Evolutionary conservation across 2,329 filamentous ascomycete species (phyloP), one percentile per base, ranked within the genome.

Genomic region (Fusarium tanahbumbuense): DNA sequence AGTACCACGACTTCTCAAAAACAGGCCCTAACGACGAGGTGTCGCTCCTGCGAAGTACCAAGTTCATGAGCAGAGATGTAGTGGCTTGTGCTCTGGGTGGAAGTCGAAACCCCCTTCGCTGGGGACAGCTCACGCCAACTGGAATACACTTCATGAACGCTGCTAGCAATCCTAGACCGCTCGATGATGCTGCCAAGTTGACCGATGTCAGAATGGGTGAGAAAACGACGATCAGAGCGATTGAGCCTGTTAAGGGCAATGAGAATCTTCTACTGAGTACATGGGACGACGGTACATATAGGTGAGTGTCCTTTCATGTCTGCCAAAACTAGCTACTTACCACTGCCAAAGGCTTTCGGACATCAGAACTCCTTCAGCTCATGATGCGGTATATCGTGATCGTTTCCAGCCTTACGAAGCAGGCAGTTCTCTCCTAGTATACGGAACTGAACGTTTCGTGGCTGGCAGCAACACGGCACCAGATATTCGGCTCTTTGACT

Each of bases 221-320:
- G n/a, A 80, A 76, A 58, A 79, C 76, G 8, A 84, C 81, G 1
- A 80, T 85, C 13, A 77, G 83, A 34, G 83, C 85, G 0, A 80
- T 88, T 5, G 81, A 86, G 34, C 81, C 84, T 2, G 76, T 87
- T 1, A 74, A 75, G 13, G 78, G 81, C 1, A 78, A 77, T 22
- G 77, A 78, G 2, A 82, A 79, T 23, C 75, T 86, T 3, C 71
- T 88, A 9, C 79, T 88, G 15, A 85, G 82, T 57, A 81, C 85
- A 6, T 88, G 86, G 85, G 82, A 84, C 45, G 85, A 88, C 56
- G 86, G 86, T 11, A 86, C 83, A 1, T 81, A 83, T 56, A 80
- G 83, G 74, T 77, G 62, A 56, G 75, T 65, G 46, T 18, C 9
- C 40, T 16, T 50, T 25, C 8, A n/a, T 3, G 28, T 10, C 18